phyloP scores from a whole-genome alignment of 768 basidiomycete species.

The Phanerochaete carnosa region DNA sequence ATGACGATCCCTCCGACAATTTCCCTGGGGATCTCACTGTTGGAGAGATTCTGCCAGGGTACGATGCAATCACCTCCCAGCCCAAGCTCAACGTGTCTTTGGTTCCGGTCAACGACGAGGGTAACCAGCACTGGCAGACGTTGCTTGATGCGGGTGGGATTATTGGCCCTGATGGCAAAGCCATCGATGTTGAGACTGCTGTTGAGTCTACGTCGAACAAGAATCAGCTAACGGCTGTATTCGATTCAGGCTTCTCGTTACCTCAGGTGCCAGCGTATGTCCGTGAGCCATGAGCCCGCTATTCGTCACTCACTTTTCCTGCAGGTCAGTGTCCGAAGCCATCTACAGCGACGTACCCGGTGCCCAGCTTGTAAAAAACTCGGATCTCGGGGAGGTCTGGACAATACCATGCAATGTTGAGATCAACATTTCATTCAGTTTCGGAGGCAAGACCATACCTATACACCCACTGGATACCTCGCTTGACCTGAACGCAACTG shows the following conservation, averaged over 20 bases:
- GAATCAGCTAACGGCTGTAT: slow-evolving; percentile 52
- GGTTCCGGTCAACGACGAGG: slow-evolving; percentile 27
- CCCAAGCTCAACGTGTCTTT: slow-evolving; percentile 48
- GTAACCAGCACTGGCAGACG: slow-evolving; percentile 63
- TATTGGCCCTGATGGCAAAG: slow-evolving; percentile 56
- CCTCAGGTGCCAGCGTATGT: slow-evolving; percentile 56
- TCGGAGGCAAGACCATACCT: slow-evolving; percentile 53
- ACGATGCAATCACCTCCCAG: slow-evolving; percentile 45
- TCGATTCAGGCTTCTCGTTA: slow-evolving; percentile 71
- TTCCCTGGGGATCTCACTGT: slow-evolving; percentile 63
- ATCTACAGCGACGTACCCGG: slow-evolving; percentile 57
- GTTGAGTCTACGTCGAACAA: slow-evolving; percentile 40
- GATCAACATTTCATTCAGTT: slow-evolving; percentile 63
- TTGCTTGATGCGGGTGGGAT: slow-evolving; percentile 60
- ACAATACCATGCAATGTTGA: slow-evolving; percentile 59
- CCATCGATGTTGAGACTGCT: slow-evolving; percentile 41
- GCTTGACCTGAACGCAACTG: slow-evolving; percentile 23
- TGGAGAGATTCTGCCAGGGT: slow-evolving; percentile 52
- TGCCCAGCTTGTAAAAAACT: slow-evolving; percentile 41
- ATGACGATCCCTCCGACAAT: slow-evolving; percentile 46
- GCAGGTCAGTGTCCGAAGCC: slow-evolving; percentile 50
- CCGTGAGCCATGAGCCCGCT: too few relatives aligned
- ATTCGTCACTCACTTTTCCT: slow-evolving; percentile 7
- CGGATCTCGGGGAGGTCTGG: slow-evolving; percentile 48
- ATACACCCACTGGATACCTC: slow-evolving; percentile 64